phyloP scores from a whole-genome alignment of 2,329 filamentous ascomycete genomes.

The Microdochium bolleyi region DNA sequence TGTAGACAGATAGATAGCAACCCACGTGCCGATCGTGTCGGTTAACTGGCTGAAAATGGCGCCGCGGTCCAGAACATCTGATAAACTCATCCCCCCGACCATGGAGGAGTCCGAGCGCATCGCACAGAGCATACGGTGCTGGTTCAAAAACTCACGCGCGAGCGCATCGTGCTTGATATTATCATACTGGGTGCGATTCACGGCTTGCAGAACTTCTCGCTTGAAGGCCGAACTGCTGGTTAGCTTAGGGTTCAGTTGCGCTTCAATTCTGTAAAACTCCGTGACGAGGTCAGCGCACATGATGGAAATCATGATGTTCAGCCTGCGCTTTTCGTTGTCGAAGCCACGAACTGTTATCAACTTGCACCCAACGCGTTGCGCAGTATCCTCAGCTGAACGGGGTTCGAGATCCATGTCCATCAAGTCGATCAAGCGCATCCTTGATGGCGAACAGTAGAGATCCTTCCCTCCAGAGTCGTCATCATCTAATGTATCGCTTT shows the following conservation, averaged over 20 bases:
- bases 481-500: background rate
- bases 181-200: background rate
- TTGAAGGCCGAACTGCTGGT: background rate
- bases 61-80: background rate
- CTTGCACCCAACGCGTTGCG: background rate
- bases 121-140: background rate
- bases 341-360: background rate
- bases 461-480: background rate
- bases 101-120: background rate
- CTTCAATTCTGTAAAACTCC: background rate
- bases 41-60: background rate
- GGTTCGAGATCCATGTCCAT: background rate
- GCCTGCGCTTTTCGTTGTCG: background rate
- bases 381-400: background rate
- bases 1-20: background rate
- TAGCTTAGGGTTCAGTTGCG: background rate
- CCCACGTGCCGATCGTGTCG: background rate
- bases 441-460: background rate
- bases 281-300: background rate
- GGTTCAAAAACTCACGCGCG: background rate
- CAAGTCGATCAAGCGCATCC: background rate
- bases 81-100: background rate
- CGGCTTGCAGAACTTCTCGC: background rate
- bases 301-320: background rate
- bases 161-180: background rate